Percentiles rank a stretch among this genome's conserved stretches.
Evolutionary conservation across 2,329 filamentous ascomycete species (phyloP).

Genomic region (Teratosphaeria zuluensis): DNA sequence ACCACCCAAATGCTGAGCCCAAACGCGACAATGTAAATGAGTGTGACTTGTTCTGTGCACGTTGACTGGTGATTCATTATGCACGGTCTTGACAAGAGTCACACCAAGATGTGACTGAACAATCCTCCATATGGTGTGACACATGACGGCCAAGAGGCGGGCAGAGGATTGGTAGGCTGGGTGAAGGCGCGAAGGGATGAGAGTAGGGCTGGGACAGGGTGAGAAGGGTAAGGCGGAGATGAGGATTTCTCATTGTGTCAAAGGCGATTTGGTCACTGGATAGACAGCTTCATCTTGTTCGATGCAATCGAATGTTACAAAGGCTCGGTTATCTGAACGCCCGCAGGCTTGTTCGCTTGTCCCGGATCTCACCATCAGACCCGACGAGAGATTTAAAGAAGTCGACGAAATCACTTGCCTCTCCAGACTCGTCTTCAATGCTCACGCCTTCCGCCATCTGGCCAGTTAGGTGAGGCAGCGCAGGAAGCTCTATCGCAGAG

Average conservation of each 20-base stretch:
- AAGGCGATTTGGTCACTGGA: too few relatives aligned
- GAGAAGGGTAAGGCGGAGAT: too few relatives aligned
- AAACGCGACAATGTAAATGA: neutral
- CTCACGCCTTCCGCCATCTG: neutral
- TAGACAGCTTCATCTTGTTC: too few relatives aligned
- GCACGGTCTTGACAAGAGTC: too few relatives aligned
- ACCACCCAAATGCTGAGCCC: neutral
- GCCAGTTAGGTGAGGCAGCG: neutral
- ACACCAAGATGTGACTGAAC: too few relatives aligned
- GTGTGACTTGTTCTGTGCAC: too few relatives aligned
- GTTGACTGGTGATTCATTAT: too few relatives aligned
- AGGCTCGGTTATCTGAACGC: neutral
- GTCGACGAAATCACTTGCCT: neutral
- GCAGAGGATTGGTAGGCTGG: too few relatives aligned
- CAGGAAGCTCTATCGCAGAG: neutral
- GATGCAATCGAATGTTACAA: too few relatives aligned
- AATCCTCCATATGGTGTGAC: neutral
- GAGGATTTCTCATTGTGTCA: too few relatives aligned
- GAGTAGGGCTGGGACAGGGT: too few relatives aligned
- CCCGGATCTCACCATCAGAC: neutral
- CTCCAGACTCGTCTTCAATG: neutral
- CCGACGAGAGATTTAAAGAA: neutral
- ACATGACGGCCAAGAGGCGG: neutral
- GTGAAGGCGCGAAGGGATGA: too few relatives aligned
- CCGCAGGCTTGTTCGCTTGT: neutral